Base-by-base conservation (phyloP, 2,329 filamentous ascomycete species). In the Grosmannia serpens region DNA sequence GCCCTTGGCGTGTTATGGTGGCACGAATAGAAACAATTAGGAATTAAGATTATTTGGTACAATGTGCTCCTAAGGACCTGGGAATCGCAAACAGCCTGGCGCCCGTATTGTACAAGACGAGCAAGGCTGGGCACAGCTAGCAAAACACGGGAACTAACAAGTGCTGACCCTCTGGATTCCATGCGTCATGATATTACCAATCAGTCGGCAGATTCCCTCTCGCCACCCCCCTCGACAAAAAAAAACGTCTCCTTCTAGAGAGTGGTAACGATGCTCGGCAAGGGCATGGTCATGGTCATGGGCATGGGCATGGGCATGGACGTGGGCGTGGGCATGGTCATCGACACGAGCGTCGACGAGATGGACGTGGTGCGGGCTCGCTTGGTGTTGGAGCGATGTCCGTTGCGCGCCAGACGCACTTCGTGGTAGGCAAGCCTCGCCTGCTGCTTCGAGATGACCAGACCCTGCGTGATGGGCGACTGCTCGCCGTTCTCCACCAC, bases 361-460 rank as follows among this genome's bases (percentile, higher is more conserved):
- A 63, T 58, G 15, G 61, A 61, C 62, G 62, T 61, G 51, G 61
- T 54, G 24, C 62, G 62, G 29, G 60, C 57, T 4, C 56, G 53
- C 57, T 61, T 62, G 53, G 26, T 50, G 56, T 38, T 53, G 38
- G n/a, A 9, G 4, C 55, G 49, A 17, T 15, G 27, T 17, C 50
- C 50, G 15, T 29, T 33, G 41, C 60, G 60, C 1, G 44, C 51
- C 15, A 58, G 26, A n/a, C 56, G 55, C 17, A 60, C 53, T 38
- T 63, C 62, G 27, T 58, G 52, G 33, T 56, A 54, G 17, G 62
- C 62, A 1, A 52, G 33, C 26, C 35, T 41, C 24, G 69, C 68
- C 64, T 71, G 69, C 41, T 67, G 66, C 62, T 70, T 71, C 61
- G 68, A 67, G 35, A 71, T 68, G 7, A 70, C 69, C 2, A 71